These are phyloP conservation scores for Sporisorium graminicola DNA, from an alignment of 1,284 basidiomycete genomes.

Conservation along the genomic window DNA sequence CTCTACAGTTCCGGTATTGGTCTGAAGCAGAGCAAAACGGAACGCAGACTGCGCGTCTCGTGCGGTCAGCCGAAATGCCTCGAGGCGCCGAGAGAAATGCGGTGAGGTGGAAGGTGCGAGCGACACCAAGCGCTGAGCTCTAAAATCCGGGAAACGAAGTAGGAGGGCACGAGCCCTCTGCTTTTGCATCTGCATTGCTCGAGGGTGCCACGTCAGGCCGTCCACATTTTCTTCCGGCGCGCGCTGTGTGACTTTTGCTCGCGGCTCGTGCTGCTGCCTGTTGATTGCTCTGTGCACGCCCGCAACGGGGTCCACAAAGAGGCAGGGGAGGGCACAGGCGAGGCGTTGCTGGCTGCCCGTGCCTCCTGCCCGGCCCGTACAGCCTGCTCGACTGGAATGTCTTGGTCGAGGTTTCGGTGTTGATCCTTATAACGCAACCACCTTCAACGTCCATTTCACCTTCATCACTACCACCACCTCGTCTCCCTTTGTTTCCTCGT, in stretches of 20 bases:
- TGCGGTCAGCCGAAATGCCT: slow-evolving; percentile 6
- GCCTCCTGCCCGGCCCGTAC: neutral
- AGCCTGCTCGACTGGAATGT: neutral
- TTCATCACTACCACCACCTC: slow-evolving; percentile 1
- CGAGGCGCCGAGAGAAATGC: neutral
- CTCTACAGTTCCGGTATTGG: neutral
- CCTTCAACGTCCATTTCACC: neutral
- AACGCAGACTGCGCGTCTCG: slow-evolving; percentile 15
- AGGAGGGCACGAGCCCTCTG: slow-evolving; percentile 1
- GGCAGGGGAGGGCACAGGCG: neutral
- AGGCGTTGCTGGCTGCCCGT: neutral
- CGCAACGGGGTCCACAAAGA: slow-evolving; percentile 1
- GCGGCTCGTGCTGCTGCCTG: too few species aligned
- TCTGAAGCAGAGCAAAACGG: too few species aligned
- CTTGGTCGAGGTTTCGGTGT: neutral
- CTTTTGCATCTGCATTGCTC: neutral
- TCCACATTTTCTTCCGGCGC: slow-evolving; percentile 1
- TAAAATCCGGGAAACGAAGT: slow-evolving; percentile 10
- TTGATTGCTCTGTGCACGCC: neutral
- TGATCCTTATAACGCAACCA: neutral
- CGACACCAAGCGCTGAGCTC: neutral
- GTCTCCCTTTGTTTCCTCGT: neutral
- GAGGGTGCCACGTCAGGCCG: neutral
- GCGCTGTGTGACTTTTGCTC: too few species aligned
- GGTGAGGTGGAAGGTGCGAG: slow-evolving; percentile 18